A percentile compares a stretch with the other conserved stretches of the same genome.
Conservation (phyloP, 768 basidiomycete genomes). For the Pleurotus citrinopileatus region DNA sequence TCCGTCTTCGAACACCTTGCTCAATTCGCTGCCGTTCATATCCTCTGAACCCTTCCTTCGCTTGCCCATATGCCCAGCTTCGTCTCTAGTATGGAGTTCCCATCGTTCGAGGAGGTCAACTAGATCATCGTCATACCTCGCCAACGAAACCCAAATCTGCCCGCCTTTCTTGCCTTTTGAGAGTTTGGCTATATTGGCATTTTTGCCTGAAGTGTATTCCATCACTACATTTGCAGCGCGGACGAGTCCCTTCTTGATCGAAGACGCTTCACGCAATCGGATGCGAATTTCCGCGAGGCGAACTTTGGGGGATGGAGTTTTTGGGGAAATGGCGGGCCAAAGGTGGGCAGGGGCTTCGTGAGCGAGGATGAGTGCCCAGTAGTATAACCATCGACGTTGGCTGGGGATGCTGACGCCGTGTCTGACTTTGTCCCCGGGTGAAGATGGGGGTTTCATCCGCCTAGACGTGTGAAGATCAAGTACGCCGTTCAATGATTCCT, state of each 20-base stretch:
- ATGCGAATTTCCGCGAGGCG: slow-evolving; percentile 55
- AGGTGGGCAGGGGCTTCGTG: slow-evolving; percentile 51
- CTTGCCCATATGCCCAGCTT: slow-evolving; percentile 34
- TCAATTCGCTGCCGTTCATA: slow-evolving; percentile 34
- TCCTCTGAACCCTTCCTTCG: slow-evolving; percentile 30
- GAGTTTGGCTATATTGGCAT: slow-evolving; percentile 22
- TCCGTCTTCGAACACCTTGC: slow-evolving; percentile 45
- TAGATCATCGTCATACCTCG: slow-evolving; percentile 76
- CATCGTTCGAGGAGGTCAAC: slow-evolving; percentile 60
- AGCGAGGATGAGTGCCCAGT: slow-evolving; percentile 69
- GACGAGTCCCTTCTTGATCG: slow-evolving; percentile 47
- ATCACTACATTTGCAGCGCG: slow-evolving; percentile 57
- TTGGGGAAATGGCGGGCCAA: slow-evolving; percentile 31
- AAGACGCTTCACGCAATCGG: slow-evolving; percentile 56
- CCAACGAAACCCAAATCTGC: slow-evolving; percentile 69
- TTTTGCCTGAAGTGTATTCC: slow-evolving; percentile 36
- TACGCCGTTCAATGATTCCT: slow-evolving; percentile 47
- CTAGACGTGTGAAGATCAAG: slow-evolving; percentile 68
- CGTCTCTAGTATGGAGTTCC: slow-evolving; percentile 53
- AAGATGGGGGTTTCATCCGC: slow-evolving; percentile 54
- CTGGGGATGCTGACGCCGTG: slow-evolving; percentile 80
- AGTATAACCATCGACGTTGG: slow-evolving; percentile 75
- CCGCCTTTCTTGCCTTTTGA: slow-evolving; percentile 27
- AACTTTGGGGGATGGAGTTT: slow-evolving; percentile 38
- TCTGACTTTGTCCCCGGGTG: slow-evolving; percentile 29